These are phyloP conservation scores for Periconia sp. DNA, from an alignment of 2,329 filamentous ascomycete species.

Conservation along the genomic window DNA sequence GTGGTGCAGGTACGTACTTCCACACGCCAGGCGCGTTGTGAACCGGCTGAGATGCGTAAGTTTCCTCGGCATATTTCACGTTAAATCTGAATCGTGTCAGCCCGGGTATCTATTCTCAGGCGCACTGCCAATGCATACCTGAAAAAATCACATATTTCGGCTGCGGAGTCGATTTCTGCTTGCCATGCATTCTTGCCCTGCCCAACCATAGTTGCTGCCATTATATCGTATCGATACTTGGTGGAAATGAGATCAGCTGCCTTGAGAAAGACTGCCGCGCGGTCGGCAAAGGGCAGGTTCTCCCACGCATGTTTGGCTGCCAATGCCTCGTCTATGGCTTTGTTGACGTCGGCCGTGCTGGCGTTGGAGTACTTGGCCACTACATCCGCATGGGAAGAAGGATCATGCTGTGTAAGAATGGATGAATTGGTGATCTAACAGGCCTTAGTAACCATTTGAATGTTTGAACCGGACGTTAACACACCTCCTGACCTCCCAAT, in stretches of 20 bases:
- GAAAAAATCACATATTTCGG: constrained; percentile 89
- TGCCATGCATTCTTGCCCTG: constrained; percentile 99
- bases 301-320: constrained; percentile 88
- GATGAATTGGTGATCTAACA: constrained; percentile 66
- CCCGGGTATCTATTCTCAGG: neutral
- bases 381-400: constrained; percentile 73
- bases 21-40: constrained; percentile 84
- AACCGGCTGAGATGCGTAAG: constrained; percentile 83
- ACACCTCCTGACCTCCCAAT: constrained; percentile 78
- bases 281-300: constrained; percentile 81
- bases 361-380: constrained; percentile 87
- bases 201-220: constrained; percentile 93
- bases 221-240: constrained; percentile 95
- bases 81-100: constrained; percentile 63
- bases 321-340: constrained; percentile 81
- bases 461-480: constrained; percentile 18
- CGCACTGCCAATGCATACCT: constrained; percentile 47
- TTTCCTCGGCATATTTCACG: constrained; percentile 88
- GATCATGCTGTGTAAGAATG: constrained; percentile 74
- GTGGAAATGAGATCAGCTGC: constrained; percentile 85
- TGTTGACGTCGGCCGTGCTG: constrained; percentile 71
- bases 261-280: constrained; percentile 92
- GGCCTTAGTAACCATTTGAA: constrained; percentile 14
- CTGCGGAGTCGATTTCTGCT: constrained; percentile 95
- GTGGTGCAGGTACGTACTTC: constrained; percentile 60